Conservation (phyloP, 208 protist species). For the Trypanosoma cruzi region DNA sequence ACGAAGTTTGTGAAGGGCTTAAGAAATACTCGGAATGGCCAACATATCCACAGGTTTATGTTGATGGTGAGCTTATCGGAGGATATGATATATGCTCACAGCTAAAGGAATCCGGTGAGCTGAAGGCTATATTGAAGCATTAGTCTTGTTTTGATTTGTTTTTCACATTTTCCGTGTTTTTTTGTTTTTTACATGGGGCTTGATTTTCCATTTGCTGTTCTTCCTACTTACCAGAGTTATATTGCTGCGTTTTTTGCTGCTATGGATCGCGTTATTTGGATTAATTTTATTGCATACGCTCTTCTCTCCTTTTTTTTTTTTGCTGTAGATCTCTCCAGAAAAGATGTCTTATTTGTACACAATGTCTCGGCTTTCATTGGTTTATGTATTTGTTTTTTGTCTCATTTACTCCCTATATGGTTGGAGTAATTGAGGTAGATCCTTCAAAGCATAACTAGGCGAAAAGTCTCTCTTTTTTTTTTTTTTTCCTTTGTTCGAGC, state of each 20-base stretch:
- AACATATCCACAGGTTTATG: slow-evolving; percentile 95
- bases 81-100: slow-evolving; percentile 92
- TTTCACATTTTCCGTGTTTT: neutral
- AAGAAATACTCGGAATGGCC: slow-evolving; percentile 93
- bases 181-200: neutral
- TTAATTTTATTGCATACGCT: neutral
- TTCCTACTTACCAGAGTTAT: neutral
- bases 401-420: no score
- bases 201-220: neutral
- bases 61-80: slow-evolving; percentile 93
- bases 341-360: neutral
- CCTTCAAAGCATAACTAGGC: no score
- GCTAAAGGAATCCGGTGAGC: slow-evolving; percentile 77
- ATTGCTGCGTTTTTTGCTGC: neutral
- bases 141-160: slow-evolving; percentile 11
- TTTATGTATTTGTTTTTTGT: neutral
- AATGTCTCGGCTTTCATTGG: neutral
- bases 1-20: slow-evolving; percentile 88
- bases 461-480: no score
- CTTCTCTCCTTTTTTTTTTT: neutral
- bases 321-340: neutral
- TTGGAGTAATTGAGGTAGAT: no score
- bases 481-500: no score
- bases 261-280: neutral
- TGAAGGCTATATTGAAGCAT: slow-evolving; percentile 69